Conservation (phyloP, 2,329 filamentous ascomycete species). For the Alternaria sp. region DNA sequence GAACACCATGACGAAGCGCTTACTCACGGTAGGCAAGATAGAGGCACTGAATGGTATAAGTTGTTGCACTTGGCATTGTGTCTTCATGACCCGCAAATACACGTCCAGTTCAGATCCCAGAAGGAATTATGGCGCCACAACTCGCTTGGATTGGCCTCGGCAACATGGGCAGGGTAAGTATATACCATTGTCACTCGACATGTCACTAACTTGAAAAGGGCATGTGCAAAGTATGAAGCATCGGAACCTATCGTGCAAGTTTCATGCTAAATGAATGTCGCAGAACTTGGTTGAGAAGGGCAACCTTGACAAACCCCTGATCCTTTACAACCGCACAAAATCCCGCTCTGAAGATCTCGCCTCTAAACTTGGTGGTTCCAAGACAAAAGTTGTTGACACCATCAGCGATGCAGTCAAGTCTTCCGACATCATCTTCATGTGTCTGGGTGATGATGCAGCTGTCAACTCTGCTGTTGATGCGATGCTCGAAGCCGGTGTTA, state of each 20-base stretch:
- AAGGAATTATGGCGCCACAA: conserved; percentile 56
- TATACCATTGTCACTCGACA: conserved; percentile 16
- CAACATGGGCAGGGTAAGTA: conserved; percentile 81
- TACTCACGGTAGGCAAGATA: neutral
- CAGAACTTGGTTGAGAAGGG: conserved; percentile 85
- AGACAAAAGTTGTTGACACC: conserved; percentile 69
- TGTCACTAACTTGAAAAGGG: conserved; percentile 60
- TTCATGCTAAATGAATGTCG: neutral
- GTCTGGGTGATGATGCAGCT: conserved; percentile 79
- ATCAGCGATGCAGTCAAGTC: conserved; percentile 72
- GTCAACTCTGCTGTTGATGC: conserved; percentile 69
- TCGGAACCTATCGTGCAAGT: too few relatives aligned
- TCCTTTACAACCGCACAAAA: conserved; percentile 82
- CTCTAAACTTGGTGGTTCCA: conserved; percentile 66
- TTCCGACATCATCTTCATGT: conserved; percentile 84
- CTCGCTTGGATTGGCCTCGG: conserved; percentile 84
- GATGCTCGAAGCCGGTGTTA: conserved; percentile 65
- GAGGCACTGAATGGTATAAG: neutral
- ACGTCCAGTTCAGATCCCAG: neutral
- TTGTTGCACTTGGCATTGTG: neutral
- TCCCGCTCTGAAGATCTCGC: conserved; percentile 72
- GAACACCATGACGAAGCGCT: conserved; percentile 12
- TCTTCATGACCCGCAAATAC: neutral
- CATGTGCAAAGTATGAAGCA: conserved; percentile 67
- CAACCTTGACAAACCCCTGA: conserved; percentile 72